These are phyloP conservation scores for Phyllosticta citribraziliensis DNA, from an alignment of 2,329 filamentous ascomycete genomes.

Conservation along the genomic window DNA sequence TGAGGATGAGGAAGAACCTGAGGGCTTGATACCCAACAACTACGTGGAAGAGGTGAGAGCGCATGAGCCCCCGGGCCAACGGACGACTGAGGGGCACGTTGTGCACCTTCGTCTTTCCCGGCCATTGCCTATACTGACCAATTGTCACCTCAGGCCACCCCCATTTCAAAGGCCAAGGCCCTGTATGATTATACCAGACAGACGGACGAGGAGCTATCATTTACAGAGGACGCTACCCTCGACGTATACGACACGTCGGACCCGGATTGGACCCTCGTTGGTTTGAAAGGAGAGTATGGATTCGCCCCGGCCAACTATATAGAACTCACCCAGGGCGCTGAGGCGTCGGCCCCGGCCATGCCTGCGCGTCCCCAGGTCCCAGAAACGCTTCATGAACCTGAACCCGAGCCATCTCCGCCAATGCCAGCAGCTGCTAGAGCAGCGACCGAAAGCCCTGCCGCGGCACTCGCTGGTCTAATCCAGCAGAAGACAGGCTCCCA, in stretches of 20 bases:
- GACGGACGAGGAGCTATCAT: constrained; percentile 95
- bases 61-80: background rate
- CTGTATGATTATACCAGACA: constrained; percentile 97
- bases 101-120: background rate
- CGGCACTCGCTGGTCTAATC: constrained; percentile 47
- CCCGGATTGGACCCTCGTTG: constrained; percentile 93
- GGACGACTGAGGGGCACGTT: background rate
- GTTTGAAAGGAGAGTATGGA: constrained; percentile 73
- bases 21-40: constrained; percentile 84
- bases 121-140: background rate
- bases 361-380: constrained; percentile 28
- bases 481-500: constrained; percentile 57
- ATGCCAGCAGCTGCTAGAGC: constrained; percentile 33
- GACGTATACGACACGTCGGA: constrained; percentile 84
- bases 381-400: constrained; percentile 35
- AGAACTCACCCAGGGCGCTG: constrained; percentile 50
- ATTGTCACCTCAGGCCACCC: constrained; percentile 45
- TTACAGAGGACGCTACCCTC: constrained; percentile 76
- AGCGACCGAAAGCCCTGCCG: constrained; percentile 44
- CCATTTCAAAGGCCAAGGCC: constrained; percentile 66
- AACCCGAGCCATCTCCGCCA: constrained; percentile 33
- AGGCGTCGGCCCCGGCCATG: constrained; percentile 33
- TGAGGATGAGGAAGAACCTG: constrained; percentile 87
- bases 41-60: constrained; percentile 80
- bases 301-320: constrained; percentile 97